Evolutionary conservation across 441 rosid species (phyloP).

Genomic region (Flueggea neowawraea): DNA sequence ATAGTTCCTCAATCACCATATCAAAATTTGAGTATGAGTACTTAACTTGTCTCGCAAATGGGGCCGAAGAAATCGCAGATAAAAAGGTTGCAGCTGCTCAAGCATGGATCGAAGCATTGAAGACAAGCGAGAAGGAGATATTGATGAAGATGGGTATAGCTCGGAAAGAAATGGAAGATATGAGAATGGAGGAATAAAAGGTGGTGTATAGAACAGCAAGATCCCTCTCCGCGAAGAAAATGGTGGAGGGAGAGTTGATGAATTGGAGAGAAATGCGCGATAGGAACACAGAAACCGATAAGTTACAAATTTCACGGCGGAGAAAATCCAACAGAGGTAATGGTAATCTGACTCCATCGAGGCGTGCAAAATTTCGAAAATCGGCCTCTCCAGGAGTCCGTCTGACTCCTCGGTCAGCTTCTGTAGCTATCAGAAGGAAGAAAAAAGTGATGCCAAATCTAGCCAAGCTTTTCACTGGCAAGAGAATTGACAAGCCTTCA

Average conservation of each 20-base stretch:
- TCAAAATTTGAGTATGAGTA: slow-evolving; percentile 83
- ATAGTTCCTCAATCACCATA: slow-evolving; percentile 45
- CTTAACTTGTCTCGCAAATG: slow-evolving; percentile 55
- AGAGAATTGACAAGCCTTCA: slow-evolving; percentile 18
- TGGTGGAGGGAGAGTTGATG: slow-evolving; percentile 36
- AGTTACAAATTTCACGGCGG: slow-evolving; percentile 9
- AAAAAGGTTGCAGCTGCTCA: slow-evolving; percentile 82
- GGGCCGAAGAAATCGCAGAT: slow-evolving; percentile 69
- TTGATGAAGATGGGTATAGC: slow-evolving; percentile 51
- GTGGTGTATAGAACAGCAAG: slow-evolving; percentile 36
- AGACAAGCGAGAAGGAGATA: slow-evolving; percentile 68
- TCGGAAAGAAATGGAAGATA: slow-evolving; percentile 39
- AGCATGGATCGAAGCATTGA: slow-evolving; percentile 84
- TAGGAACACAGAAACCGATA: slow-evolving; percentile 21
- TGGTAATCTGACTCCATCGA: slow-evolving; percentile 34
- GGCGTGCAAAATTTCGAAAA: slow-evolving; percentile 36
- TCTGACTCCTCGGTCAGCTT: slow-evolving; percentile 31
- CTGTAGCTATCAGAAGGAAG: slow-evolving; percentile 53
- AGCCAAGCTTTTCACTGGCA: slow-evolving; percentile 46
- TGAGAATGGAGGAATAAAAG: slow-evolving; percentile 51
- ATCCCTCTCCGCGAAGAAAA: slow-evolving; percentile 46
- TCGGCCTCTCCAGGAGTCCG: slow-evolving; percentile 44
- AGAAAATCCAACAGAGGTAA: slow-evolving; percentile 39
- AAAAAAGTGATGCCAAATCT: slow-evolving; percentile 52
- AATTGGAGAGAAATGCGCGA: slow-evolving; percentile 28